Conservation (phyloP, 2,329 filamentous ascomycete genomes). For the Clonostachys rhizophaga region DNA sequence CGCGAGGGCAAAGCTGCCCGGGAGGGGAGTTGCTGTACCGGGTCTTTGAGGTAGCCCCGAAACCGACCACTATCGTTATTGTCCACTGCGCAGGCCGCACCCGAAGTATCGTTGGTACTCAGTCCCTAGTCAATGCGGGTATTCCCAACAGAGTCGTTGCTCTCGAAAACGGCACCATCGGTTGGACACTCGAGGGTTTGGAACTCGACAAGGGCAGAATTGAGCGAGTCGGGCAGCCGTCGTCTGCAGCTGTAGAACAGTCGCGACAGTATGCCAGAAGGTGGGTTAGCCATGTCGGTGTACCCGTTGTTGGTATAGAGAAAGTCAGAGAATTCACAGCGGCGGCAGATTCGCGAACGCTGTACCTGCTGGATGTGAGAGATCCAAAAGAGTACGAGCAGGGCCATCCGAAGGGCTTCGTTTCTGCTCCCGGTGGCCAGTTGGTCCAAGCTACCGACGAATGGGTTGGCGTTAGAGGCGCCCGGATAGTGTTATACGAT, state of each 20-base stretch:
- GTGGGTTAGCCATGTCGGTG: conserved; percentile 9
- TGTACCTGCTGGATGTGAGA: conserved; percentile 20
- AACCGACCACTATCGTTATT: conserved; percentile 15
- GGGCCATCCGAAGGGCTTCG: conserved; percentile 14
- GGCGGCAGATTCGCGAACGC: conserved; percentile 8
- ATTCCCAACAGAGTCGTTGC: conserved; percentile 18
- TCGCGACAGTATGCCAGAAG: conserved; percentile 3
- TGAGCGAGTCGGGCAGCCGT: conserved; percentile 7
- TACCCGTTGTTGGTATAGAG: conserved; percentile 4
- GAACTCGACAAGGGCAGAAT: conserved; percentile 13
- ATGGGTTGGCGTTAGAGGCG: conserved; percentile 21
- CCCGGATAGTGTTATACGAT: conserved; percentile 18
- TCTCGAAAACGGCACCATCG: conserved; percentile 20
- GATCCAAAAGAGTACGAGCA: conserved; percentile 17
- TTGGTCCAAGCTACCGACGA: conserved; percentile 22
- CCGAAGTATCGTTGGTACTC: conserved; percentile 19
- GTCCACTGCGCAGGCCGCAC: conserved; percentile 23
- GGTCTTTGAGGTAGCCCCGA: conserved; percentile 16
- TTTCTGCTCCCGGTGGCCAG: conserved; percentile 20
- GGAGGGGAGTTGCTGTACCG: conserved; percentile 20
- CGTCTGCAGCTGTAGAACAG: conserved; percentile 4
- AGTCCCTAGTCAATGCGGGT: conserved; percentile 17
- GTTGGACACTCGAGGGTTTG: conserved; percentile 19
- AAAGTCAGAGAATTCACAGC: conserved; percentile 6
- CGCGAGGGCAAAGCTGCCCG: conserved; percentile 19